Percentiles rank a stretch among this genome's conserved stretches.
These are phyloP conservation scores for Hordeum marinum DNA, from an alignment of 176 grass and related monocot genomes.

Conservation along the genomic window DNA sequence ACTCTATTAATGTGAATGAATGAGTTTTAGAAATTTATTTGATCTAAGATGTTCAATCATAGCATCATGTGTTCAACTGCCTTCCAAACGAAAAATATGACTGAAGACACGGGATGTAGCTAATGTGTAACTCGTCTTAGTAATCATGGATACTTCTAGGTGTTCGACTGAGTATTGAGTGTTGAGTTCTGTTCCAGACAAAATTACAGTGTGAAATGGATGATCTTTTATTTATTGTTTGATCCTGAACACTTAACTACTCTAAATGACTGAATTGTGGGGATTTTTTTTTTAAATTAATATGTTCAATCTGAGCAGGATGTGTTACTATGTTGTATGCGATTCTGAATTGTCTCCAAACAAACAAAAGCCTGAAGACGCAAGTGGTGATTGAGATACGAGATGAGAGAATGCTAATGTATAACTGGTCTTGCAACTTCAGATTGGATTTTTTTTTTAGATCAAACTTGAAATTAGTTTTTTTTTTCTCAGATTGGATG, in stretches of 20 bases:
- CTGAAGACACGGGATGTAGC: background rate
- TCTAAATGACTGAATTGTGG: background rate
- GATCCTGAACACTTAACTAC: background rate
- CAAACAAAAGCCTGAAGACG: background rate
- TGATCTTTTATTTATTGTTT: background rate
- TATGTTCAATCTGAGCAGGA: background rate
- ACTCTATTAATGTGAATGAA: constrained; percentile 2
- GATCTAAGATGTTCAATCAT: background rate
- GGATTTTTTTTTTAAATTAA: no score
- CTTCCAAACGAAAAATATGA: background rate
- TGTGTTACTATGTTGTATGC: background rate
- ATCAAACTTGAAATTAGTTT: no score
- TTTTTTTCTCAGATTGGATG: no score
- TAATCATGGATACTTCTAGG: background rate
- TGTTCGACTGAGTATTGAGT: background rate
- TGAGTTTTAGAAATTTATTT: background rate
- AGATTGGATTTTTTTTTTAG: no score
- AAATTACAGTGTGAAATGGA: background rate
- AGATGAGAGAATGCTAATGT: background rate
- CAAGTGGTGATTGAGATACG: background rate
- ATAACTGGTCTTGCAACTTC: background rate
- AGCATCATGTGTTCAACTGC: background rate
- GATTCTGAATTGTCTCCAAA: background rate
- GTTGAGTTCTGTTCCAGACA: background rate
- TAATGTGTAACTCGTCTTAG: background rate